Evolutionary conservation across 192 early-diverging fungal species (phyloP), one percentile per base, ranked within the genome.

Genomic region (Podila epicladia): DNA sequence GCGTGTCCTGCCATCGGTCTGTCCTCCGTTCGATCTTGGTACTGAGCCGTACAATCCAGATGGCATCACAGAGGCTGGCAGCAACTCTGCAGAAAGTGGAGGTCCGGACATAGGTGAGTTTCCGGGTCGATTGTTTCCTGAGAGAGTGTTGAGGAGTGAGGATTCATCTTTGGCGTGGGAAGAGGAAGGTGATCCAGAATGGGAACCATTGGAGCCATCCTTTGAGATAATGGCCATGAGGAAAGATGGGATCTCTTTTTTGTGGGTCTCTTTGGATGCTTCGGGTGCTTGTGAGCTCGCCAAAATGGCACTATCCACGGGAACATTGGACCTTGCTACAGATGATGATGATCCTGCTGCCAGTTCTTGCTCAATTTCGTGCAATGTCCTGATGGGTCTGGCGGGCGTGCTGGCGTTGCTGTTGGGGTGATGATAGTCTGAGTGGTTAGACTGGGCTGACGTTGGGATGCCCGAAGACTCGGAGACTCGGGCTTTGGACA

Each of bases 31-130:
- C 15, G 38, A 26, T 26, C 74, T 41, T 78, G 58, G n/a, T 32
- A 15, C 55, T 69, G 69, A 62, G 1, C 70, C 50, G 26, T 80
- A 80, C 5, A 80, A 57, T 26, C 77, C 77, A 68, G 59, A 72
- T 13, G 77, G 77, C 71, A 80, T 72, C 4, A 80, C 77, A 2
- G 77, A 80, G 5, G 77, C 69, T 13, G 77, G 77, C n/a, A 80
- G 48, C 33, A 80, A 55, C 20, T 80, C 77, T 12, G 77, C 77
- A 4, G 77, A 80, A 11, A 80, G 67, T 12, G 77, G 77, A 5
- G 69, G 57, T 7, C 77, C 71, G 24, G 45, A 60, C 58, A 32
- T 65, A 55, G n/a, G 37, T 48, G 38, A 20, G 5, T 67, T 65
- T 22, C 59, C 49, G 17, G 37, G 72, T 49, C 22, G 49, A 0